phyloP scores from a whole-genome alignment of 2,329 filamentous ascomycete species.

The Aurifilum marmelostoma region DNA sequence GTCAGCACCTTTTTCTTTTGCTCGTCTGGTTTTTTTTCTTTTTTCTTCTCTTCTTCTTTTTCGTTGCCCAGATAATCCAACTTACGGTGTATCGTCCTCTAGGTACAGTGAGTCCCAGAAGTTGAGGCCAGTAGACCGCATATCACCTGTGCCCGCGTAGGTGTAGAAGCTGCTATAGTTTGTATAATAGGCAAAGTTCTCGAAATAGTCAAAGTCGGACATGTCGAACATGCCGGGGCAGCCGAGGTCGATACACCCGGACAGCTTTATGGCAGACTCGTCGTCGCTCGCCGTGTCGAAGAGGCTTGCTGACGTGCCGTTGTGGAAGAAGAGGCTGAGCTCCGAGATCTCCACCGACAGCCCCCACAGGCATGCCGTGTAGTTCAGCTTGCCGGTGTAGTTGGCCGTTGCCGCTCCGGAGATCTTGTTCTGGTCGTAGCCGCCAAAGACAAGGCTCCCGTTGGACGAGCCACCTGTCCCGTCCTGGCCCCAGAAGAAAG shows the following conservation, averaged over 20 bases:
- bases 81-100: conserved; percentile 3
- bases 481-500: conserved; percentile 39
- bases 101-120: conserved; percentile 13
- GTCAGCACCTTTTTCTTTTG: neutral
- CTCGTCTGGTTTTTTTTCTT: neutral
- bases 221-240: conserved; percentile 11
- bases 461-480: conserved; percentile 21
- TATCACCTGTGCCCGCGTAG: neutral
- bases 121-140: conserved; percentile 13
- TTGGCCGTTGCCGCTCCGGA: conserved; percentile 5
- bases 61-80: no score
- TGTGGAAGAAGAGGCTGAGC: conserved; percentile 5
- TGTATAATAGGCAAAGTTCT: neutral
- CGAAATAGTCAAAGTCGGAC: conserved; percentile 4
- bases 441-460: conserved; percentile 22
- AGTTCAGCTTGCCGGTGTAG: conserved; percentile 13
- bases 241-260: conserved; percentile 3
- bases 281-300: neutral
- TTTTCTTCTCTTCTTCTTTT: no score
- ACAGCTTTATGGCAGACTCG: neutral
- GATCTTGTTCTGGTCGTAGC: conserved; percentile 21
- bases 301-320: neutral
- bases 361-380: conserved; percentile 6
- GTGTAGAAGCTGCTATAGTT: conserved; percentile 2
- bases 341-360: neutral